Conservation (phyloP, 2,329 filamentous ascomycete genomes). For the Colletotrichum noveboracense region DNA sequence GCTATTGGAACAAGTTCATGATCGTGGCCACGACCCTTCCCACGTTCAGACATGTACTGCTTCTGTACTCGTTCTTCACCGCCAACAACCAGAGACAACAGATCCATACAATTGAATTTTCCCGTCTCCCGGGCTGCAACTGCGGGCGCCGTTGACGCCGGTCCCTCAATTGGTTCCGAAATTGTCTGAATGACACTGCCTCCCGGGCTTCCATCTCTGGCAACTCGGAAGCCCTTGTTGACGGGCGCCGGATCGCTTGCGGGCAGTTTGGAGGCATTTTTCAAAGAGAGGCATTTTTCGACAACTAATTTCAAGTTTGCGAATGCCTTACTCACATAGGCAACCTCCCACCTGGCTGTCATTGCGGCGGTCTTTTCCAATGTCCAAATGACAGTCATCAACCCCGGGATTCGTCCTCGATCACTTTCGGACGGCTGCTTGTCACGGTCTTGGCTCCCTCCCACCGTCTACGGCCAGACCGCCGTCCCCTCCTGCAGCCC, state of each 20-base stretch:
- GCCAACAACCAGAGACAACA: slow-evolving; percentile 5
- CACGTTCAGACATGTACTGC: neutral
- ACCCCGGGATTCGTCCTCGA: neutral
- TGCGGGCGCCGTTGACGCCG: slow-evolving; percentile 8
- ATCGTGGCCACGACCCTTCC: neutral
- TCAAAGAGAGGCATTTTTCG: neutral
- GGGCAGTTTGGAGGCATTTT: neutral
- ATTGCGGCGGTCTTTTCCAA: neutral
- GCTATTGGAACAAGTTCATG: neutral
- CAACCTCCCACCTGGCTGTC: neutral
- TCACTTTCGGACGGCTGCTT: slow-evolving; percentile 2
- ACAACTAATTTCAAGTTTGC: neutral
- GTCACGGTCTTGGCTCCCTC: slow-evolving; percentile 17
- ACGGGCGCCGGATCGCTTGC: slow-evolving; percentile 9
- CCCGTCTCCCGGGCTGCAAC: neutral
- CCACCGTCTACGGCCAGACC: neutral
- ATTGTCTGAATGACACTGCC: neutral
- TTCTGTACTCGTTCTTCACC: slow-evolving; percentile 8
- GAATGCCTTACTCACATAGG: neutral
- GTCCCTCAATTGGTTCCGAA: neutral
- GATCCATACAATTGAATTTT: slow-evolving; percentile 19
- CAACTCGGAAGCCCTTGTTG: neutral
- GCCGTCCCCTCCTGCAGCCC: neutral
- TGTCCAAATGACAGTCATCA: neutral
- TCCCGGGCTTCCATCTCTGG: slow-evolving; percentile 9